Percentiles rank a stretch among this genome's conserved stretches.
phyloP scores from a whole-genome alignment of 2,329 filamentous ascomycete species.

The Colletotrichum paranaense region DNA sequence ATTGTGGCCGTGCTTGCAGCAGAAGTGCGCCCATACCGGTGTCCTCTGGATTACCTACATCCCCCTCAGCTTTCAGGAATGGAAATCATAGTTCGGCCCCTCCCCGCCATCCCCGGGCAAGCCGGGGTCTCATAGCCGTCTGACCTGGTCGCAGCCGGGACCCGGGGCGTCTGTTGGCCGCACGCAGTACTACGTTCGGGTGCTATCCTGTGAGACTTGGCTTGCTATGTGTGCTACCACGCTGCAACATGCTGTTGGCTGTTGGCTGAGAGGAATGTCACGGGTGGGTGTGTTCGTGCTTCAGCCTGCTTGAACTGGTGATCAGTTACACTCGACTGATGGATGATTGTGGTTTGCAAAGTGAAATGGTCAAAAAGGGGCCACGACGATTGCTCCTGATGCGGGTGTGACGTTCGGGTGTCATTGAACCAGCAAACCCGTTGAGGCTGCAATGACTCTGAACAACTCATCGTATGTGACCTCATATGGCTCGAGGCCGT shows the following conservation, averaged over 20 bases:
- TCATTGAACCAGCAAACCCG: background rate
- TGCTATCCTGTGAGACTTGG: slow-evolving; percentile 1
- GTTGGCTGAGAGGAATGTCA: background rate
- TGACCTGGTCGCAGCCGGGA: slow-evolving; percentile 13
- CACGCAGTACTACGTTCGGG: background rate
- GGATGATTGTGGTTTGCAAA: background rate
- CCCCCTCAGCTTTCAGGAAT: background rate
- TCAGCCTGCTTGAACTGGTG: background rate
- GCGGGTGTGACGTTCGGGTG: background rate
- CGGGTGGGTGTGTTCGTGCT: background rate
- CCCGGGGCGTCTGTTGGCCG: background rate
- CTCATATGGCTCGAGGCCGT: background rate
- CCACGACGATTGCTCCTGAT: background rate
- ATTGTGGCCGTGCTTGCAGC: slow-evolving; percentile 18
- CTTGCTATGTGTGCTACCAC: background rate
- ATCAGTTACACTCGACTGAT: slow-evolving; percentile 4
- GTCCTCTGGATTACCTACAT: too few relatives aligned
- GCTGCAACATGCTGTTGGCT: background rate
- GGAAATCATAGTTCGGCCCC: background rate
- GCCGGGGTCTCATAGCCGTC: background rate
- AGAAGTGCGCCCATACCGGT: background rate
- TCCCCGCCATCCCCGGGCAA: background rate
- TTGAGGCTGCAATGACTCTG: background rate
- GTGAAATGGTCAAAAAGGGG: slow-evolving; percentile 1
- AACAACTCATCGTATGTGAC: background rate